Evolutionary conservation across 371 early-diverging fungal genomes (phyloP), one percentile per base, ranked within the genome.

Genomic region (Mucor irregularis): DNA sequence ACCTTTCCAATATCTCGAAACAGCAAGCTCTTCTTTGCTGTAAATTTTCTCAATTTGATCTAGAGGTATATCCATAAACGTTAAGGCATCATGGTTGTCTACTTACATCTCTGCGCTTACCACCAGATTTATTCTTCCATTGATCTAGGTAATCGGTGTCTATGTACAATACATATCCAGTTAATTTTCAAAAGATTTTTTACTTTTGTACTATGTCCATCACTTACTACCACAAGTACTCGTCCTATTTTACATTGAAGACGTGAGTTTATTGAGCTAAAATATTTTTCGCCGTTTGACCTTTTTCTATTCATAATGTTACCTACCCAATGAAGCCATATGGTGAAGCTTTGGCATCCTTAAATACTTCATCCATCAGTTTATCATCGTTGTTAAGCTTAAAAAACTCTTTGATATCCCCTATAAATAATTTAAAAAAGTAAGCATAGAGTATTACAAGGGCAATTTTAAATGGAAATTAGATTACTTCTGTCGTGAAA

Each of bases 191-290:
- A 4, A 39, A 39, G 8, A 39, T 5, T 2, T 3, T 19, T 19
- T 1, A 39, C 5, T 8, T 39, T 39, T 21, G 21, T 19, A 3
- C 3, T 39, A 8, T 39, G 14, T 7, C n/a, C n/a, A n/a, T 39
- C 21, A 28, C 51, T 51, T 28, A 51, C 51, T 51, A 30, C 51
- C 51, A 51, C 51, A 51, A 6, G 38, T 51, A n/a, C 51, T 51
- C 5, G 51, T 51, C 19, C 51, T 51, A 6, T n/a, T 25, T 10
- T n/a, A n/a, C n/a, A n/a, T n/a, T n/a, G n/a, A n/a, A n/a, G n/a
- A n/a, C n/a, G n/a, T n/a, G n/a, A 26, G 5, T 3, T 19, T 17
- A 26, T 29, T 4, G 24, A 2, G 14, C 4, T 2, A 4, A 49
- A 1, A n/a, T 0, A 4, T 51, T 29, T 29, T 5, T 19, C 1